A percentile compares a stretch with the other conserved stretches of the same genome.
These are phyloP conservation scores for Nitzschia sp. DNA, from an alignment of 108 stramenopile species.

Conservation along the genomic window DNA sequence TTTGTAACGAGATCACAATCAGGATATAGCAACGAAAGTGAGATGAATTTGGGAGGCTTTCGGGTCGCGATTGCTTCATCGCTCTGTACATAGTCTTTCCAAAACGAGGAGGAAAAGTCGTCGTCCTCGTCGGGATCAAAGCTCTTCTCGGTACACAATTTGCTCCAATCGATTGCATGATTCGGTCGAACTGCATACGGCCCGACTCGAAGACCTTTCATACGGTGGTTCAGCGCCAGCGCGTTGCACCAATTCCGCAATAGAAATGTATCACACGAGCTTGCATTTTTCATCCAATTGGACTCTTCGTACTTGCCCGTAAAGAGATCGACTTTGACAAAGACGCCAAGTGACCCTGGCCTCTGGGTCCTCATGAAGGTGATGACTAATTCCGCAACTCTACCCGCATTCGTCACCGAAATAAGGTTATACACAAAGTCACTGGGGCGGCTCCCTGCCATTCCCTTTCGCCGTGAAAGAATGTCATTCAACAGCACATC, in stretches of 20 bases:
- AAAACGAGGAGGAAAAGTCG: constrained; percentile 46
- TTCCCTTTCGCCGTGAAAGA: constrained; percentile 38
- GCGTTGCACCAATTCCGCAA: constrained; percentile 59
- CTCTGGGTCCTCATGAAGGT: constrained; percentile 40
- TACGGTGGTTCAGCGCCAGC: constrained; percentile 63
- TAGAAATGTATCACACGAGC: constrained; percentile 7
- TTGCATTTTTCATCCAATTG: constrained; percentile 58
- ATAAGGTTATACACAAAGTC: constrained; percentile 67
- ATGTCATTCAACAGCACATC: constrained; percentile 60
- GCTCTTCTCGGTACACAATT: constrained; percentile 37
- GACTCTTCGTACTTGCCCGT: constrained; percentile 57
- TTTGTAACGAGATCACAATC: constrained; percentile 64
- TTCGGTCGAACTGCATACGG: constrained; percentile 45
- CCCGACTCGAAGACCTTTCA: constrained; percentile 52
- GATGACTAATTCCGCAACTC: constrained; percentile 52
- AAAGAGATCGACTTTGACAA: constrained; percentile 53
- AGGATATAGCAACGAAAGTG: constrained; percentile 63
- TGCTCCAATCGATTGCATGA: constrained; percentile 24
- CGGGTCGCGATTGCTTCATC: constrained; percentile 4
- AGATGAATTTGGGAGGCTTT: constrained; percentile 50
- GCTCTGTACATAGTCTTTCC: constrained; percentile 41
- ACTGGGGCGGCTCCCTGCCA: constrained; percentile 39
- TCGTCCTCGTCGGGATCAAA: constrained; percentile 61
- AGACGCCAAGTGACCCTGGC: constrained; percentile 59
- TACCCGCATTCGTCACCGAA: constrained; percentile 37